Conservation (phyloP, 2,329 filamentous ascomycete species). For the Trichophyton verrucosum region DNA sequence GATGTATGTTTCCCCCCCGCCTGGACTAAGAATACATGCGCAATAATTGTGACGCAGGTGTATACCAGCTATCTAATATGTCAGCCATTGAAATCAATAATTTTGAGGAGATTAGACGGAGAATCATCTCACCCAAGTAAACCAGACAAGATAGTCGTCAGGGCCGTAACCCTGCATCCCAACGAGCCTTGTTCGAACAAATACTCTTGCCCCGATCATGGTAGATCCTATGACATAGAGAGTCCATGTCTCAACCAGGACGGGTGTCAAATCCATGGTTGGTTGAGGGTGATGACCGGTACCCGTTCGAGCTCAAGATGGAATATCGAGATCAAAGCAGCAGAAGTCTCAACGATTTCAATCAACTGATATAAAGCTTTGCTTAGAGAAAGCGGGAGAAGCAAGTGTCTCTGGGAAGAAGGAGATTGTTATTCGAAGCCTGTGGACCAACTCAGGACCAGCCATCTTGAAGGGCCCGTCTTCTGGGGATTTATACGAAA, state of each 20-base stretch:
- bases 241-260: constrained; percentile 26
- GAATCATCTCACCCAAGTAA: constrained; percentile 18
- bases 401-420: not conserved
- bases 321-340: not conserved
- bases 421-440: not conserved
- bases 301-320: too few species aligned
- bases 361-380: too few species aligned
- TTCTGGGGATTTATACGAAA: not conserved
- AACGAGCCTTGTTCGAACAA: constrained; percentile 24
- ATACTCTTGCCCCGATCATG: constrained; percentile 23
- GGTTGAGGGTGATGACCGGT: too few species aligned
- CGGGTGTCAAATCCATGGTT: constrained; percentile 3
- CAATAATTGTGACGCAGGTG: constrained; percentile 15
- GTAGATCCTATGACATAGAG: constrained; percentile 24
- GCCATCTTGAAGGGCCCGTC: not conserved
- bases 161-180: constrained; percentile 22
- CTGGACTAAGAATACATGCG: constrained; percentile 20
- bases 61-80: constrained; percentile 8
- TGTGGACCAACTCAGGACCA: constrained; percentile 1
- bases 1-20: constrained; percentile 22
- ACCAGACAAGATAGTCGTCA: constrained; percentile 26
- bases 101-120: not conserved
- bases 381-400: not conserved
- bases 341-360: not conserved
- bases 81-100: not conserved